Evolutionary conservation across 2,329 filamentous ascomycete genomes (phyloP).

Genomic region (Didymella exigua): DNA sequence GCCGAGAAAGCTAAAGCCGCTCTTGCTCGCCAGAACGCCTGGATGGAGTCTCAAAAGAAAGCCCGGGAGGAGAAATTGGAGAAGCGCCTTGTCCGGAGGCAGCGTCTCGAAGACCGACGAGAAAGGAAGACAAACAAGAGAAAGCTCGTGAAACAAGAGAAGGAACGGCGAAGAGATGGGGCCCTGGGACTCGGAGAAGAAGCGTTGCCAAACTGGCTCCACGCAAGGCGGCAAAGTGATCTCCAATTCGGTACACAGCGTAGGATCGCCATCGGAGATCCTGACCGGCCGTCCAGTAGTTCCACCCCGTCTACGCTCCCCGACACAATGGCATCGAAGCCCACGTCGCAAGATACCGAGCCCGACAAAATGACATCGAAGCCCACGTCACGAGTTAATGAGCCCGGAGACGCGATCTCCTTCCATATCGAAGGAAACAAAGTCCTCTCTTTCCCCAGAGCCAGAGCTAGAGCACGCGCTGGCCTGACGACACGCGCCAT

Average conservation of each 20-base stretch:
- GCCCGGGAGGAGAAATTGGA: neutral
- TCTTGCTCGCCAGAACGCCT: neutral
- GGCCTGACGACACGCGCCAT: too few species aligned
- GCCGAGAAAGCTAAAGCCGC: neutral
- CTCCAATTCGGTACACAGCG: too few species aligned
- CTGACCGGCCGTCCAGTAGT: too few species aligned
- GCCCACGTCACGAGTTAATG: too few species aligned
- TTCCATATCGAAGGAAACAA: neutral
- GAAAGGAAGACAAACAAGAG: neutral
- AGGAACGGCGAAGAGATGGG: neutral
- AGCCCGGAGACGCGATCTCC: neutral
- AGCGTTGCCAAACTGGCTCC: neutral
- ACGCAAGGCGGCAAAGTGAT: neutral
- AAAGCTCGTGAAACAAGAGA: neutral
- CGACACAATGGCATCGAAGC: too few species aligned
- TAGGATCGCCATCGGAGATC: too few species aligned
- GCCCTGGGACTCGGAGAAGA: too few species aligned
- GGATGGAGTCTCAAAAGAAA: neutral
- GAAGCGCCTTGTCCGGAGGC: neutral
- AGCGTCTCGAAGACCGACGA: neutral
- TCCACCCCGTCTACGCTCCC: too few species aligned
- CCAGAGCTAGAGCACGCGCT: neutral
- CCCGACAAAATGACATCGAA: too few species aligned
- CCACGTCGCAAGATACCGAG: too few species aligned
- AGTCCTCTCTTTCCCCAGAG: neutral